Evolutionary conservation across 768 basidiomycete genomes (phyloP).

Genomic region (Tylopilus sp.): DNA sequence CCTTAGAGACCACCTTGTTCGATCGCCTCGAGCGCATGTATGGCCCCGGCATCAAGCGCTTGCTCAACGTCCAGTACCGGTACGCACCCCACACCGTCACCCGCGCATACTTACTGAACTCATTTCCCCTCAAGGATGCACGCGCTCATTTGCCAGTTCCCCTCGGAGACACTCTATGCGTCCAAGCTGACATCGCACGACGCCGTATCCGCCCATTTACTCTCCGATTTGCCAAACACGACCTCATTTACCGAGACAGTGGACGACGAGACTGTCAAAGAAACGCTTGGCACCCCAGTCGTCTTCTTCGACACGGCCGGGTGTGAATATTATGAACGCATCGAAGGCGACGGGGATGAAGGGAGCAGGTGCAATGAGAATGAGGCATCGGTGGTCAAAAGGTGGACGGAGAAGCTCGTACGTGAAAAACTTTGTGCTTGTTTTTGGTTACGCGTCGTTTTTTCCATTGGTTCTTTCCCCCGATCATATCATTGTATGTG

Average conservation of each 20-base stretch:
- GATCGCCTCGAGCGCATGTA: constrained; percentile 90
- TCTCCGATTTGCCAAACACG: constrained; percentile 65
- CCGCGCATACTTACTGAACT: not conserved
- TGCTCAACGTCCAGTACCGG: constrained; percentile 91
- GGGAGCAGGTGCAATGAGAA: constrained; percentile 94
- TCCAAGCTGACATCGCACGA: constrained; percentile 65
- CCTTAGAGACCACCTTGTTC: constrained; percentile 87
- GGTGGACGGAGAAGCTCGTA: constrained; percentile 81
- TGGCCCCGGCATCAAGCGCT: constrained; percentile 74
- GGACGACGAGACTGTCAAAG: constrained; percentile 66
- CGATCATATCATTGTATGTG: too few species aligned
- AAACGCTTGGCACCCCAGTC: constrained; percentile 71
- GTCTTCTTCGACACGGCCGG: constrained; percentile 95
- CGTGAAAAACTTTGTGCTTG: constrained; percentile 10
- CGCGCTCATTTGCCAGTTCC: constrained; percentile 77
- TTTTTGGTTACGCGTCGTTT: too few species aligned
- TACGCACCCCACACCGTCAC: constrained; percentile 28
- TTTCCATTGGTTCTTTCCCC: not conserved
- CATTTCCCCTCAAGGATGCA: constrained; percentile 65
- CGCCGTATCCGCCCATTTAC: constrained; percentile 68
- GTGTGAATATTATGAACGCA: constrained; percentile 87
- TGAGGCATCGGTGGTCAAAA: constrained; percentile 81
- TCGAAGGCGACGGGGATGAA: constrained; percentile 78
- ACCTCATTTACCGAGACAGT: constrained; percentile 31
- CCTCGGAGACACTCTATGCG: constrained; percentile 77